phyloP scores from a whole-genome alignment of 306 rosid genomes.

The Prunus armeniaca region DNA sequence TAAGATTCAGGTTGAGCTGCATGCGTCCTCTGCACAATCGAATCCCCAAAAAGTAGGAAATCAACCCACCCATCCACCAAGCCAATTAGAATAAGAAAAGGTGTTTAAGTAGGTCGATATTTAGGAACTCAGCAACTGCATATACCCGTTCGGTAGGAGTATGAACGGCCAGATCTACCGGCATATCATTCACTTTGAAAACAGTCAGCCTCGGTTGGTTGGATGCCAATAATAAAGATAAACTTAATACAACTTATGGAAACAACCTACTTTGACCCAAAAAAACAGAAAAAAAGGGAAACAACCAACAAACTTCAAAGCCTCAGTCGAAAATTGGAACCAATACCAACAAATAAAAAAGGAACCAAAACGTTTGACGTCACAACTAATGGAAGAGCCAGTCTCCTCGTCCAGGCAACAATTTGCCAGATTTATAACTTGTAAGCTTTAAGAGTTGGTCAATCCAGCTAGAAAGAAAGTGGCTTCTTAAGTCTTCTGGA shows the following conservation, averaged over 20 bases:
- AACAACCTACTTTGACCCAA: too few species aligned
- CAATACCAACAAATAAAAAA: neutral
- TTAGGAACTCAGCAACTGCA: constrained; percentile 3
- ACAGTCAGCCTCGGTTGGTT: too few species aligned
- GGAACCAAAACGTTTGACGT: neutral
- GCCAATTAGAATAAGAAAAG: neutral
- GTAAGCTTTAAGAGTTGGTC: neutral
- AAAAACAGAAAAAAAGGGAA: neutral
- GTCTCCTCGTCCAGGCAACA: neutral
- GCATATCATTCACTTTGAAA: neutral
- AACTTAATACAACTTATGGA: neutral
- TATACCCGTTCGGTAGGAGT: constrained; percentile 3
- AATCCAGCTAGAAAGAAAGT: neutral
- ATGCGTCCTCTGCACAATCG: neutral
- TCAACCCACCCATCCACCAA: constrained; percentile 21
- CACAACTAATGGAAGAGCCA: neutral
- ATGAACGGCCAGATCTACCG: constrained; percentile 12
- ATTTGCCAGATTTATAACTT: neutral
- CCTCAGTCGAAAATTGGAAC: constrained; percentile 11
- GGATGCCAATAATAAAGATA: neutral
- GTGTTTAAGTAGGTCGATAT: neutral
- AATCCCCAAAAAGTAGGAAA: neutral
- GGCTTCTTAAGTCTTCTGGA: too few species aligned
- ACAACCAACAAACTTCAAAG: neutral
- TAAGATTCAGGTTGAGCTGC: neutral